Base-by-base conservation (phyloP, 257 asterid species). In the Lithospermum erythrorhizon region DNA sequence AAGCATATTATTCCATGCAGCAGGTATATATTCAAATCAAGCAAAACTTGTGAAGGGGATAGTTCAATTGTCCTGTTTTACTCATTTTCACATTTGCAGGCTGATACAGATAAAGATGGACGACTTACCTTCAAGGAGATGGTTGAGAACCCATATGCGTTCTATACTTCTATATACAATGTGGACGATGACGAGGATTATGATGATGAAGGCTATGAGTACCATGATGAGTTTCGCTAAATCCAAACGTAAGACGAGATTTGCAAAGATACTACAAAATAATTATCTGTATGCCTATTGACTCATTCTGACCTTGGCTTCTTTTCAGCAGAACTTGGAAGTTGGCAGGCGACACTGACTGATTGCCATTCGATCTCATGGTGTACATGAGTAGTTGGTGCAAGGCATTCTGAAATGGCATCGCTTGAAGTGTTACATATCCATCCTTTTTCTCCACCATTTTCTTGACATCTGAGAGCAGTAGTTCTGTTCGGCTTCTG, bases 141-240 rank as follows among this genome's bases (percentile, higher is more conserved):
- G 98, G 76, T 88, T 53, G 95, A 84, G 20, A 86, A 73, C 64
- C 96, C 98, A 29, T 91, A 88, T 57, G 95, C 79, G 64, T 91
- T 91, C 84, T 91, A 91, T 51, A 84, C 94, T 48, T 94, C 98
- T 18, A 90, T 88, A 52, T 86, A 79, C 59, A 83, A 76, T 6
- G 95, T 88, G n/a, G 96, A 84, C 15, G 49, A 41, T 3, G 49
- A 41, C 5, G 14, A 10, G 11, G 49, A 41, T 11, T 41, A 41
- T 57, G 96, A 81, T 52, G 90, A 82, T 6, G 86, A 82, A 3
- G 93, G 86, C 48, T 78, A 73, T 41, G 89, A 59, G 58, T 78
- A 68, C 80, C 96, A 91, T 20, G 96, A 86, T 15, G 98, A 91
- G 60, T 88, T 88, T 55, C 95, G 98, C 24, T 87, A 81, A 78